A percentile compares a stretch with the other conserved stretches of the same genome.
phyloP scores from a whole-genome alignment of 2,329 filamentous ascomycete species.

The Colletotrichum sansevieriae region DNA sequence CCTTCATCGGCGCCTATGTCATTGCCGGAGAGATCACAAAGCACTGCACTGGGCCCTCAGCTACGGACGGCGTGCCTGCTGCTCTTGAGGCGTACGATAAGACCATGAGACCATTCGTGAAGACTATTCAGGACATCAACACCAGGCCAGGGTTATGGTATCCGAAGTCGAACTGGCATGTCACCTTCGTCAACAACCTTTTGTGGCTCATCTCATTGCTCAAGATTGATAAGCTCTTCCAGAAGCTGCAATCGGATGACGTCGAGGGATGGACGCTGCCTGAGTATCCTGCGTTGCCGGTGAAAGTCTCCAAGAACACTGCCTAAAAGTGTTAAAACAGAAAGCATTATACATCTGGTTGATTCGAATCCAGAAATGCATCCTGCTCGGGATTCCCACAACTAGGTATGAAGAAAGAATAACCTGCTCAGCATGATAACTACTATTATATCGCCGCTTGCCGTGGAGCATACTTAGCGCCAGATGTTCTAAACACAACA shows the following conservation, averaged over 20 bases:
- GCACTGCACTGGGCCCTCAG: constrained; percentile 37
- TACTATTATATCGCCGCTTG: too few species aligned
- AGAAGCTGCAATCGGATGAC: constrained; percentile 34
- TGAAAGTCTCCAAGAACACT: background rate
- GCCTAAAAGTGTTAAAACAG: background rate
- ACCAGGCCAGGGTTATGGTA: constrained; percentile 5
- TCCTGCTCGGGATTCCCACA: too few species aligned
- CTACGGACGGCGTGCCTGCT: constrained; percentile 43
- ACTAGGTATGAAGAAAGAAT: too few species aligned
- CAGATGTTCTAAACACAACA: too few species aligned
- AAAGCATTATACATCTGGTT: background rate
- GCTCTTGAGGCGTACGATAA: constrained; percentile 59
- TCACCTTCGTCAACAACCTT: constrained; percentile 28
- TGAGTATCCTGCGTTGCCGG: constrained; percentile 13
- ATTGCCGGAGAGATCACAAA: constrained; percentile 66
- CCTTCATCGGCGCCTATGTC: constrained; percentile 65
- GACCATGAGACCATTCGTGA: constrained; percentile 59
- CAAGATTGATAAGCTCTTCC: constrained; percentile 30
- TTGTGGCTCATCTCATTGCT: constrained; percentile 27
- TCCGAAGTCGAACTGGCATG: constrained; percentile 34
- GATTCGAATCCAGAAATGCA: too few species aligned
- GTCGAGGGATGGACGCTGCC: constrained; percentile 32
- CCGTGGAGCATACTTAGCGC: too few species aligned
- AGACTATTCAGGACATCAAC: constrained; percentile 52
- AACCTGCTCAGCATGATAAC: too few species aligned